Conservation (phyloP, 2,329 filamentous ascomycete species). For the Hypoxylon sp. region DNA sequence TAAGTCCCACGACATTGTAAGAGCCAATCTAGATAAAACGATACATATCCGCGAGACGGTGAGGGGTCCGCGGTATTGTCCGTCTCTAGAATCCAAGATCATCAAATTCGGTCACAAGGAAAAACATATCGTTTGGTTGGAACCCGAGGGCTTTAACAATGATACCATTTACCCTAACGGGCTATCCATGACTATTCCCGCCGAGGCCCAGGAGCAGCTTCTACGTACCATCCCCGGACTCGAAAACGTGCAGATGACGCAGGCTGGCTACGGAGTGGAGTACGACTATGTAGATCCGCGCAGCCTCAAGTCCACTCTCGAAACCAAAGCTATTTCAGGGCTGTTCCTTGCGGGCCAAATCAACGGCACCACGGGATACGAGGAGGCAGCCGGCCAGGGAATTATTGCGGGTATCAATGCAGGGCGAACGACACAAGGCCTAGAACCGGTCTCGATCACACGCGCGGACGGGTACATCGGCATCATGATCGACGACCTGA, state of each 20-base stretch:
- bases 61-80: slow-evolving; percentile 94
- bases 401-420: slow-evolving; percentile 95
- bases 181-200: slow-evolving; percentile 95
- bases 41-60: slow-evolving; percentile 97
- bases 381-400: slow-evolving; percentile 95
- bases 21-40: slow-evolving; percentile 92
- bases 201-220: slow-evolving; percentile 86
- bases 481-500: slow-evolving; percentile 97
- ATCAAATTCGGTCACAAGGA: slow-evolving; percentile 87
- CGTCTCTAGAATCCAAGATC: slow-evolving; percentile 94
- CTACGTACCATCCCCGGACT: slow-evolving; percentile 90
- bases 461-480: slow-evolving; percentile 96
- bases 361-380: slow-evolving; percentile 98
- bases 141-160: slow-evolving; percentile 93
- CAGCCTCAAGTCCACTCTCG: slow-evolving; percentile 86
- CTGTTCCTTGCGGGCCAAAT: slow-evolving; percentile 96
- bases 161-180: slow-evolving; percentile 96
- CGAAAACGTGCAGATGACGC: slow-evolving; percentile 91
- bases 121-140: slow-evolving; percentile 93
- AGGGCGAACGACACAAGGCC: slow-evolving; percentile 80
- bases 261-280: slow-evolving; percentile 96
- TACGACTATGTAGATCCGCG: slow-evolving; percentile 99
- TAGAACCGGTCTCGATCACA: slow-evolving; percentile 76
- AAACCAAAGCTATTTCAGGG: slow-evolving; percentile 91
- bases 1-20: slow-evolving; percentile 84